Evolutionary conservation across 1,284 basidiomycete species (phyloP), one percentile per base, ranked within the genome.

Genomic region (Malassezia sp.): DNA sequence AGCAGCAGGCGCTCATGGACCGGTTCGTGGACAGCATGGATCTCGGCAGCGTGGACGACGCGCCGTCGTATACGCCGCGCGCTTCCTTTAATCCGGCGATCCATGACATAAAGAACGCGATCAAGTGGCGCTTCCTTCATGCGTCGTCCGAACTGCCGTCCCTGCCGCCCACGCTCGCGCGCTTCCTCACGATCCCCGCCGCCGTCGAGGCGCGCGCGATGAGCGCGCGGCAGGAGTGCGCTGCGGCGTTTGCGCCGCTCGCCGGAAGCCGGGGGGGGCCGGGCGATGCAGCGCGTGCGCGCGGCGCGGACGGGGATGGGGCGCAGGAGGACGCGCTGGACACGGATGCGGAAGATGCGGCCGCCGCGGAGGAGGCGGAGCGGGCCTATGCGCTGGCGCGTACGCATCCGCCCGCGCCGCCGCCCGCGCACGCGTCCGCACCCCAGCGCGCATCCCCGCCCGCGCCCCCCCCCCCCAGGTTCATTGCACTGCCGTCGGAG

Each of bases 51-150:
- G 55, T 53, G 57, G 77, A 81, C 49, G 82, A 61, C 38, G 75
- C 42, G 4, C 66, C 42, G 11, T 36, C 32, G 3, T 91, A 84
- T 60, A 79, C 83, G 51, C 78, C 83, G 0, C 73, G 76, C 1
- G 73, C 80, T 2, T 85, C 85, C 0, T 91, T 80, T 71, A 93
- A 91, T 60, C 89, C 91, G 0, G 80, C 84, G 5, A 77, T 93
- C 23, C 90, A 96, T 64, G 81, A 88, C 29, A 78, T 82, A 44
- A 91, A 91, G 65, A 86, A 93, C 72, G 89, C 89, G 3, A 80
- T 90, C 56, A 84, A 89, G 68, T 87, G 90, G 61, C 80, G 80
- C 10, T 80, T 83, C 6, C 72, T 78, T 1, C 74, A 89, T 8
- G 72, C 76, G n/a, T 74, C 73, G 2, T 75, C 84, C 44, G 84